phyloP scores from a whole-genome alignment of 2,329 filamentous ascomycete species.

The Pestalotiopsis sp. region DNA sequence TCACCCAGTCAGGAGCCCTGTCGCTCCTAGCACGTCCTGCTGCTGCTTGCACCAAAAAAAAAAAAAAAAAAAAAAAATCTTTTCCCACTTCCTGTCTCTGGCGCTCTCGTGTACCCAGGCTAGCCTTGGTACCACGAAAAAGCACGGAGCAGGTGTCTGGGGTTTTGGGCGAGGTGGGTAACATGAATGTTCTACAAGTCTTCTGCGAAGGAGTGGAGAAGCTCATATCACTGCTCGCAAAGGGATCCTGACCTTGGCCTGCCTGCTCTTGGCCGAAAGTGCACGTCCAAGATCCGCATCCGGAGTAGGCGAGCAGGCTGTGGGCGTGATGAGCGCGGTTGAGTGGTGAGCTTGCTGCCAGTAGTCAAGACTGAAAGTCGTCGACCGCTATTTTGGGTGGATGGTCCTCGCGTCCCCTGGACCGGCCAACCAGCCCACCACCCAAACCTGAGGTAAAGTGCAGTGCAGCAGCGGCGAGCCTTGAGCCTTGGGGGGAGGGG shows the following conservation, averaged over 20 bases:
- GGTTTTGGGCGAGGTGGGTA: constrained; percentile 9
- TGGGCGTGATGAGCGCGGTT: neutral
- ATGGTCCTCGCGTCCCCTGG: neutral
- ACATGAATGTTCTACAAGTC: constrained; percentile 15
- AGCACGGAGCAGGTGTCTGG: neutral
- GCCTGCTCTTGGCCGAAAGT: neutral
- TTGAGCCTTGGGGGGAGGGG: neutral
- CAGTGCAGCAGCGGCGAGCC: neutral
- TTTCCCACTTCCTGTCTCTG: neutral
- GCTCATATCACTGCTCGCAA: constrained; percentile 7
- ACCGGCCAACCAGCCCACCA: neutral
- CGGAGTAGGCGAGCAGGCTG: neutral
- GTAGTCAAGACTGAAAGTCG: neutral
- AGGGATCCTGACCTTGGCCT: constrained; percentile 8
- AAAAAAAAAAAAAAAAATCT: constrained; percentile 2
- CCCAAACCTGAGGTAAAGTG: neutral
- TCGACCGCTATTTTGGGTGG: constrained; percentile 11
- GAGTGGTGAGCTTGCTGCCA: neutral
- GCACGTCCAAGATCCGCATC: neutral
- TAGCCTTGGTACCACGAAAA: neutral
- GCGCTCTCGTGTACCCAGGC: neutral
- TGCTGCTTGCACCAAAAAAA: neutral
- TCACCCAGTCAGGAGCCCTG: neutral
- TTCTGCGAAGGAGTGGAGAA: constrained; percentile 16
- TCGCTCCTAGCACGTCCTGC: neutral